A percentile compares a stretch with the other conserved stretches of the same genome.
These are phyloP conservation scores for Tagetes patula DNA, from an alignment of 129 eudicot genomes.

Conservation along the genomic window DNA sequence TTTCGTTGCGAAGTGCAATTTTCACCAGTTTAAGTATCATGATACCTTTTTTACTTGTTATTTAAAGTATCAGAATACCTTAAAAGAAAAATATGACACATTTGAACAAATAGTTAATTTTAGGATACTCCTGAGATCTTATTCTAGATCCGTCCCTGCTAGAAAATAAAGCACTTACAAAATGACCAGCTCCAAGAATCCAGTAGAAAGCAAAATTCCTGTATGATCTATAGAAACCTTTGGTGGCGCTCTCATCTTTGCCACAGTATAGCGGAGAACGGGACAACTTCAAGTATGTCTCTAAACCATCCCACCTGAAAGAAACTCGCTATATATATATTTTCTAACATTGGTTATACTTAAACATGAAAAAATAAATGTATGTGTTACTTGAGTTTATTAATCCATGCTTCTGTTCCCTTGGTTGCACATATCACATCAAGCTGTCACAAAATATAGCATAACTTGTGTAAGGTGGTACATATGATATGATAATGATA, in stretches of 20 bases:
- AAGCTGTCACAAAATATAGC: constrained; percentile 31
- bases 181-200: constrained; percentile 68
- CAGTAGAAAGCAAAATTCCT: constrained; percentile 49
- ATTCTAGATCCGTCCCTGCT: too few relatives aligned
- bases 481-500: background rate
- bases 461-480: background rate
- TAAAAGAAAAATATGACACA: too few relatives aligned
- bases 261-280: constrained; percentile 48
- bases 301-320: constrained; percentile 55
- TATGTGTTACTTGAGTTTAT: constrained; percentile 51
- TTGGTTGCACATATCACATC: constrained; percentile 63
- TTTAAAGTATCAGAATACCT: too few relatives aligned
- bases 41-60: too few relatives aligned
- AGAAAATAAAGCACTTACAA: constrained; percentile 38
- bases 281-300: constrained; percentile 24
- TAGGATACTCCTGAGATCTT: too few relatives aligned
- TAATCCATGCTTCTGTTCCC: constrained; percentile 60
- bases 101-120: too few relatives aligned
- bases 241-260: constrained; percentile 27
- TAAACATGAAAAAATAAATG: background rate
- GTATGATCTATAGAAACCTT: constrained; percentile 48
- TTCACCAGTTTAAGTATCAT: too few relatives aligned
- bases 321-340: too few relatives aligned
- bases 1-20: too few relatives aligned
- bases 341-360: too few relatives aligned